Base-by-base conservation (phyloP, 2,329 filamentous ascomycete genomes). In the Thielaviopsis punctulata region DNA sequence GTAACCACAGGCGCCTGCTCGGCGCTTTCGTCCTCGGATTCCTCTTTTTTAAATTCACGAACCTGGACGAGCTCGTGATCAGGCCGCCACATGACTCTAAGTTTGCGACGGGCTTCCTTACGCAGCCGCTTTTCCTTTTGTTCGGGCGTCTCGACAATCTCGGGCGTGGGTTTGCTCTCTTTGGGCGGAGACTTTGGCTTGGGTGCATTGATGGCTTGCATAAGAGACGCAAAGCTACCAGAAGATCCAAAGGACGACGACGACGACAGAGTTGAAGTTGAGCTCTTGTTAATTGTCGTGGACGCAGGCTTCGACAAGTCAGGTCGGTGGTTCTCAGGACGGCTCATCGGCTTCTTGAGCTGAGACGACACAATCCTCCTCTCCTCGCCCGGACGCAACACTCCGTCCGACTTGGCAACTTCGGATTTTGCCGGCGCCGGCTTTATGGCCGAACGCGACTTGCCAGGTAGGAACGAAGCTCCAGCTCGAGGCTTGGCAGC, bases 61-160 rank as follows among this genome's bases (percentile, higher is more conserved):
- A 86, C 69, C 58, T 84, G 70, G 1, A 80, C 80, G 25, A 90
- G 71, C 25, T 79, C 75, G 18, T 74, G 68, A 48, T 82, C 83
- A 0, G 78, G 73, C 61, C 81, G 84, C 73, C 84, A 90, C 6
- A 68, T 74, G 5, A 90, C 85, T 12, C 80, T 75, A 21, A 88
- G 68, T 57, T 82, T 78, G 33, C 82, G 75, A 48, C 84, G 75
- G 54, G 77, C 73, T 62, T 88, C 83, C 60, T 86, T 88, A 33
- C 83, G 77, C 4, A 86, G 67, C 10, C 85, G 76, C 59, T 79
- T 83, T 1, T 72, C 68, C 59, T 72, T 80, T 61, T 86, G 75
- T 59, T 85, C 81, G 0, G 78, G 68, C 0, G 81, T 86, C 62
- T 89, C 84, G 0, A 72, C 68, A 0, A 69, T 66, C 18, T 83